Evolutionary conservation across 2,329 filamentous ascomycete species (phyloP).

Genomic region (Botrytis elliptica): DNA sequence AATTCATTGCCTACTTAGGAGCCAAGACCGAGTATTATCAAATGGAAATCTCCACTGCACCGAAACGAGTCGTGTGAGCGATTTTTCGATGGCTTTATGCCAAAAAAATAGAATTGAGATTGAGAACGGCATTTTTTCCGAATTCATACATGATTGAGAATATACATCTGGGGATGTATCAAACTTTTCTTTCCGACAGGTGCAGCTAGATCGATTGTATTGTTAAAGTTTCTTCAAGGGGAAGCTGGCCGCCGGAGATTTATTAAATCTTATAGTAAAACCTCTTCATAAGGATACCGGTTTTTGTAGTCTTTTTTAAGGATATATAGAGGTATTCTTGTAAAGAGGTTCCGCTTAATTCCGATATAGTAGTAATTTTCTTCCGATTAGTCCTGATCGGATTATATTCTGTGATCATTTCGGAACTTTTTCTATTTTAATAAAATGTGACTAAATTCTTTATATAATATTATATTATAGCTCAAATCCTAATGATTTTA

Average conservation of each 20-base stretch:
- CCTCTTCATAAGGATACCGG: too few species aligned
- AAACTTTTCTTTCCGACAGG: neutral
- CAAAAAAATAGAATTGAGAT: too few species aligned
- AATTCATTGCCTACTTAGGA: neutral
- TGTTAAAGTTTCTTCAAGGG: neutral
- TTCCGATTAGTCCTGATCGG: too few species aligned
- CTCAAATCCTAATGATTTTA: too few species aligned
- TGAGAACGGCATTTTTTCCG: neutral
- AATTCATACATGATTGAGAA: neutral
- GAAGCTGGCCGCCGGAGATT: neutral
- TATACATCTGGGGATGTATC: neutral
- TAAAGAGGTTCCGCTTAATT: too few species aligned
- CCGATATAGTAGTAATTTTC: too few species aligned
- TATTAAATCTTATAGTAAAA: neutral
- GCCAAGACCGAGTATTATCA: neutral
- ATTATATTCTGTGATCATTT: too few species aligned
- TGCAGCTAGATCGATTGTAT: neutral
- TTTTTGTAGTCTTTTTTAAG: too few species aligned
- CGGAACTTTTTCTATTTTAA: too few species aligned
- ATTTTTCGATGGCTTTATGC: neutral
- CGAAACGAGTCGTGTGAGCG: slow-evolving; percentile 8
- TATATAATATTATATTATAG: too few species aligned
- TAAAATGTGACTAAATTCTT: too few species aligned
- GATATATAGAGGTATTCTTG: too few species aligned
- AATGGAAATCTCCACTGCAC: neutral